Evolutionary conservation across 1,284 basidiomycete species (phyloP).

Genomic region (Meripilus lineatus): DNA sequence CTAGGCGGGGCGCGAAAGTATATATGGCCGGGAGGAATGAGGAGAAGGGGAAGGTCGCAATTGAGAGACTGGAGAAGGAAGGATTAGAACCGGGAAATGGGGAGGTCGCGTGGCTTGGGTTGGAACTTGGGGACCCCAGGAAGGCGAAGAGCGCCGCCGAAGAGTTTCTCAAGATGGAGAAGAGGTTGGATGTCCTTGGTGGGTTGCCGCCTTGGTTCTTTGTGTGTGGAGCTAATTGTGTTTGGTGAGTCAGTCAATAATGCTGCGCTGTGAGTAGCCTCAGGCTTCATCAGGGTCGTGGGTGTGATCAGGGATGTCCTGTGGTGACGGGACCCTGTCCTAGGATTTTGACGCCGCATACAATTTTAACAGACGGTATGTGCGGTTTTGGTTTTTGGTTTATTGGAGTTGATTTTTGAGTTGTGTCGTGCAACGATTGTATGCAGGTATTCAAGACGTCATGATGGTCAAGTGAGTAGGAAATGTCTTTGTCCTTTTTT

Average conservation of each 20-base stretch:
- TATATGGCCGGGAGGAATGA: slow-evolving; percentile 38
- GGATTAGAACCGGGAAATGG: slow-evolving; percentile 30
- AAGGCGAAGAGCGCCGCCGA: slow-evolving; percentile 39
- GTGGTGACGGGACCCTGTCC: no score
- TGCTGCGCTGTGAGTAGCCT: slow-evolving; percentile 38
- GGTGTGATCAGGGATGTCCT: no score
- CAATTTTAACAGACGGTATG: slow-evolving; percentile 32
- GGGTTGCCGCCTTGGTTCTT: slow-evolving; percentile 13
- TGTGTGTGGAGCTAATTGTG: neutral
- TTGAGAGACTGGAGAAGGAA: slow-evolving; percentile 30
- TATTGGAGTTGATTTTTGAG: neutral
- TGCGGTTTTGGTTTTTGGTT: neutral
- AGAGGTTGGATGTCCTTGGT: slow-evolving; percentile 53
- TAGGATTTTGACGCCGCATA: slow-evolving; percentile 23
- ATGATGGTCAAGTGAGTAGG: slow-evolving; percentile 42
- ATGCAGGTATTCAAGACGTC: slow-evolving; percentile 32
- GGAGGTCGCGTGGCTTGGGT: slow-evolving; percentile 37
- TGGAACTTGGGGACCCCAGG: slow-evolving; percentile 41
- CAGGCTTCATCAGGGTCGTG: no score
- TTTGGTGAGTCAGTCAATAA: slow-evolving; percentile 40
- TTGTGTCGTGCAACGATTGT: no score
- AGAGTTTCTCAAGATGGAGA: slow-evolving; percentile 41
- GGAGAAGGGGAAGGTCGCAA: slow-evolving; percentile 34
- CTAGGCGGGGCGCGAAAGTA: slow-evolving; percentile 38
- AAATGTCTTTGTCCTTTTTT: no score